A percentile compares a stretch with the other conserved stretches of the same genome.
Evolutionary conservation across 768 basidiomycete species (phyloP).

Genomic region (Macrocybe gigantea): DNA sequence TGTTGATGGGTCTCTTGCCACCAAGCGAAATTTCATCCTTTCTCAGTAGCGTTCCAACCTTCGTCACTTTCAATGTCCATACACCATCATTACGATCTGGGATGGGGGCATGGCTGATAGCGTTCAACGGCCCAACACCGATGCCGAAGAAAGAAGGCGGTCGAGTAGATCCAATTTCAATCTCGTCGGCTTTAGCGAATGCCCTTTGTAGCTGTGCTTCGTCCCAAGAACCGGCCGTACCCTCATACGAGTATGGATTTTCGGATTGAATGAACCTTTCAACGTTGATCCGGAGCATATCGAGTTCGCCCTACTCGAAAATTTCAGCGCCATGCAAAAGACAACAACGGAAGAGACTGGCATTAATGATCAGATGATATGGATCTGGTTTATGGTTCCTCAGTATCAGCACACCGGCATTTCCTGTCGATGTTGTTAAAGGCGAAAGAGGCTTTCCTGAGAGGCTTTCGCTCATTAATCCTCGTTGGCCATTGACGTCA

Average conservation of each 20-base stretch:
- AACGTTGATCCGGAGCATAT: conserved; percentile 64
- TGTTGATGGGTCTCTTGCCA: conserved; percentile 65
- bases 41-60: conserved; percentile 73
- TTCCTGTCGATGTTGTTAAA: conserved; percentile 14
- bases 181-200: conserved; percentile 53
- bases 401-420: conserved; percentile 26
- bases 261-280: conserved; percentile 48
- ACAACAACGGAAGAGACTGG: conserved; percentile 24
- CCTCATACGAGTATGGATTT: conserved; percentile 66
- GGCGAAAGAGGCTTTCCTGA: conserved; percentile 32
- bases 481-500: conserved; percentile 58
- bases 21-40: conserved; percentile 78
- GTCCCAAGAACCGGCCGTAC: conserved; percentile 61
- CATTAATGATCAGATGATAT: conserved; percentile 85
- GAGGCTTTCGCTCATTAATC: conserved; percentile 20
- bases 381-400: conserved; percentile 78
- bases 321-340: conserved; percentile 1
- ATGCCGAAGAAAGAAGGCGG: conserved; percentile 28
- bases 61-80: conserved; percentile 63
- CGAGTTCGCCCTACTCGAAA: conserved; percentile 33
- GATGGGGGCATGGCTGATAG: conserved; percentile 17
- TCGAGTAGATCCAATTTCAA: conserved; percentile 47
- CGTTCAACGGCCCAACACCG: conserved; percentile 26
- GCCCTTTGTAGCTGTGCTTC: conserved; percentile 57
- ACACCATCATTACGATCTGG: conserved; percentile 17